Evolutionary conservation across 352 stramenopile species (phyloP), one percentile per base, ranked within the genome.

Genomic region (Phytophthora megakarya): DNA sequence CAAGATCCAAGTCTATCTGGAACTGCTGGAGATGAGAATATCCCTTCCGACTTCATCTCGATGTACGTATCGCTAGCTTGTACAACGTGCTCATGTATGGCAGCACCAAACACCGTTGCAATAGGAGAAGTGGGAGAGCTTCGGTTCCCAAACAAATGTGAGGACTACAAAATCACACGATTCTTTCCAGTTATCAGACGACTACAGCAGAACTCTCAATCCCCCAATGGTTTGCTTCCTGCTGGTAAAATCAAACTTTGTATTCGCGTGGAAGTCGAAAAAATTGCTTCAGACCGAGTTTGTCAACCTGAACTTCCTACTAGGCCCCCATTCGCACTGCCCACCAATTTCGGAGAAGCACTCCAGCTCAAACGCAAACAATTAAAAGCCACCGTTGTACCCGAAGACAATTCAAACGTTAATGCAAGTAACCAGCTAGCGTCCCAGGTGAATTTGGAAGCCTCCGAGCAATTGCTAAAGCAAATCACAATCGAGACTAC

Each of bases 351-450:
- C 48, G 56, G 54, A 38, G 64, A 77, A 50, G 72, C 64, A 15
- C 62, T 82, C 4, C 63, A 71, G 38, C 42, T 71, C 11, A 78
- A 81, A 39, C 70, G 70, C 13, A 81, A 81, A 38, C 72, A 81
- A 44, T 67, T 81, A 40, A 75, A 71, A 65, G 56, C 63, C 10
- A 69, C 70, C 11, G 60, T 81, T 21, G 54, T 58, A 3, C 70
- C 70, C 32, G 70, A 65, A 56, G 52, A 54, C 21, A 59, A 51
- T 45, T 37, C 28, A 38, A 47, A 47, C 26, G 9, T 9, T 52
- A 62, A 28, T 26, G 23, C 53, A 30, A 43, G 5, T n/a, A 53
- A 23, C 13, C 44, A 33, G 13, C 10, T 45, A 44, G n/a, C 58
- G n/a, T n/a, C n/a, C n/a, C 46, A 61, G 13, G 21, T 60, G 28